A percentile compares a stretch with the other conserved stretches of the same genome.
phyloP scores from a whole-genome alignment of 2,329 filamentous ascomycete genomes.

The Ophiostoma ips region DNA sequence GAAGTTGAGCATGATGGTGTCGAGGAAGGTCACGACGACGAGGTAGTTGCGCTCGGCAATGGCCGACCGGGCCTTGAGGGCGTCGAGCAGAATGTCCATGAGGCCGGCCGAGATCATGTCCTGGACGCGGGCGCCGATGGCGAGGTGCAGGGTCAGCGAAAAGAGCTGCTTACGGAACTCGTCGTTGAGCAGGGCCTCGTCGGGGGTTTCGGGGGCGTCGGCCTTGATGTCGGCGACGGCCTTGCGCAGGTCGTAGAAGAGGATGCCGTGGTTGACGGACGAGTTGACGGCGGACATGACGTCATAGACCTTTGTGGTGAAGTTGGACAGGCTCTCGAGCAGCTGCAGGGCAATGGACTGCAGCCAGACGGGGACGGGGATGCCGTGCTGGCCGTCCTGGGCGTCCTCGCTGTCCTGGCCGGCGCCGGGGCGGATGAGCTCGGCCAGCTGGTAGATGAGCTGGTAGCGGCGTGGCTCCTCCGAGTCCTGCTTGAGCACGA shows the following conservation, averaged over 20 bases:
- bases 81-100: slow-evolving; percentile 79
- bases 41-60: slow-evolving; percentile 75
- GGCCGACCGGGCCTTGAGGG: slow-evolving; percentile 66
- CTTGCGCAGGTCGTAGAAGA: slow-evolving; percentile 86
- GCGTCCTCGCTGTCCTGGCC: slow-evolving; percentile 30
- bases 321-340: slow-evolving; percentile 73
- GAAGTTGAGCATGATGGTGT: slow-evolving; percentile 74
- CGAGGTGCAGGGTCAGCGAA: slow-evolving; percentile 70
- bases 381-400: too few species aligned
- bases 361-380: slow-evolving; percentile 53
- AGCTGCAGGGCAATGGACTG: slow-evolving; percentile 72
- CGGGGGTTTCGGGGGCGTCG: slow-evolving; percentile 40
- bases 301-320: slow-evolving; percentile 62
- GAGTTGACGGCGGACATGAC: slow-evolving; percentile 84
- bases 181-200: slow-evolving; percentile 54
- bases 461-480: slow-evolving; percentile 85
- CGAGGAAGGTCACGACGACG: slow-evolving; percentile 73
- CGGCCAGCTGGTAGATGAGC: slow-evolving; percentile 80
- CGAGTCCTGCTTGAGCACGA: slow-evolving; percentile 71
- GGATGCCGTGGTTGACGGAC: slow-evolving; percentile 88
- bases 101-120: slow-evolving; percentile 82
- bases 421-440: slow-evolving; percentile 73
- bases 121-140: slow-evolving; percentile 57
- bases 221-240: slow-evolving; percentile 66
- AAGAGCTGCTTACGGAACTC: slow-evolving; percentile 88